Evolutionary conservation across 2,329 filamentous ascomycete genomes (phyloP).

Genomic region (Zasmidium citrigriseum): DNA sequence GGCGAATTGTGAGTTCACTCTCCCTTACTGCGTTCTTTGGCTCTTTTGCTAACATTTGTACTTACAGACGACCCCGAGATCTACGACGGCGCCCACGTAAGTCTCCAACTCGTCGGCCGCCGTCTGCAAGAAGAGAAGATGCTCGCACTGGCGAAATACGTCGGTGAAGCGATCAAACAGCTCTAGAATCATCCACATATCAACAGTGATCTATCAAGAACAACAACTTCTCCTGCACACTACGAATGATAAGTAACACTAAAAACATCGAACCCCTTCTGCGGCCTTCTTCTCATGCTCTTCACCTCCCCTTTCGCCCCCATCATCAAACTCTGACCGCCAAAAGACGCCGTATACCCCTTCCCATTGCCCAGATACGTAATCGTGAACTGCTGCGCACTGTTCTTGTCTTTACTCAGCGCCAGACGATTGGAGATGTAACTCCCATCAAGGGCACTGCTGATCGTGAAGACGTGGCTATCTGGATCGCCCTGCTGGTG

Average conservation of each 20-base stretch:
- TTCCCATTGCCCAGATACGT: constrained; percentile 39
- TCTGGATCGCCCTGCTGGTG: constrained; percentile 40
- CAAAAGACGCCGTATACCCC: constrained; percentile 28
- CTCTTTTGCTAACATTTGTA: constrained; percentile 12
- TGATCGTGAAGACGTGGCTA: constrained; percentile 41
- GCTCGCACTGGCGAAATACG: constrained; percentile 37
- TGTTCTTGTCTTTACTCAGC: not conserved
- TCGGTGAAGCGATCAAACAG: constrained; percentile 23
- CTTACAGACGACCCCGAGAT: constrained; percentile 38
- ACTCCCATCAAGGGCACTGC: constrained; percentile 43
- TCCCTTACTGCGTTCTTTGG: not conserved
- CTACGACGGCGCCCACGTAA: constrained; percentile 40
- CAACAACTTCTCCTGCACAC: not conserved
- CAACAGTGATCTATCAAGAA: not conserved
- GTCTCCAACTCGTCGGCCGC: constrained; percentile 37
- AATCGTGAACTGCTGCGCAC: constrained; percentile 36
- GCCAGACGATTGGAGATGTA: not conserved
- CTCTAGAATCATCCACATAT: no score
- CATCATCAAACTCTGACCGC: not conserved
- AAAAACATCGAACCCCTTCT: not conserved
- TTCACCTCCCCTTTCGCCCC: not conserved
- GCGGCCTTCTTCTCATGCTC: not conserved
- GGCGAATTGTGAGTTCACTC: constrained; percentile 41
- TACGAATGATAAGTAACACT: constrained; percentile 6
- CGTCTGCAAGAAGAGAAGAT: constrained; percentile 42